Conservation (phyloP, 371 early-diverging fungal species). For the Actinomortierella ambigua region DNA sequence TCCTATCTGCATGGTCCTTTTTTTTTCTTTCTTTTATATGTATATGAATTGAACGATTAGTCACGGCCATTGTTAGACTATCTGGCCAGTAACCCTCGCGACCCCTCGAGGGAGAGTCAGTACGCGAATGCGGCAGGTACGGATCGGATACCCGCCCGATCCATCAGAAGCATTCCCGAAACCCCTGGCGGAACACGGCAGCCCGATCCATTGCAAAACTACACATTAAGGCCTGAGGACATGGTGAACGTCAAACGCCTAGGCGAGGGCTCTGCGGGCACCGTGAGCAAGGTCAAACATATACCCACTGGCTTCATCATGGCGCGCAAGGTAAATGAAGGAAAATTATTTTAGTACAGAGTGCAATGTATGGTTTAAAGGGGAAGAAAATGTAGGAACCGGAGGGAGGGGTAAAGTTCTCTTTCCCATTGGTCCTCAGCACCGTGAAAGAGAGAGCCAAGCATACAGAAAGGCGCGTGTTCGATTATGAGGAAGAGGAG, state of each 20-base stretch:
- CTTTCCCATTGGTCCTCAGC: too few species aligned
- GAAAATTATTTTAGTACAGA: too few species aligned
- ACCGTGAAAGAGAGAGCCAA: too few species aligned
- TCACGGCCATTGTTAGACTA: conserved; percentile 32
- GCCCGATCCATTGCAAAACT: conserved; percentile 43
- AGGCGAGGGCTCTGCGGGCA: conserved; percentile 95
- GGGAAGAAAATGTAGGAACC: too few species aligned
- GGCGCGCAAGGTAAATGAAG: conserved; percentile 87
- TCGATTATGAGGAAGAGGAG: too few species aligned
- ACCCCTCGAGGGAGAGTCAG: conserved; percentile 32
- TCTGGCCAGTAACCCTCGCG: conserved; percentile 34
- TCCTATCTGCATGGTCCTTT: background rate
- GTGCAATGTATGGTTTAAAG: too few species aligned
- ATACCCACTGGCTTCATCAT: conserved; percentile 80
- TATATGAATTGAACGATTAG: background rate
- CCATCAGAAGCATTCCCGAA: conserved; percentile 41
- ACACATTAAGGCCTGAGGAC: conserved; percentile 43
- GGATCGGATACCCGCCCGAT: conserved; percentile 13
- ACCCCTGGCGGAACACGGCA: conserved; percentile 44
- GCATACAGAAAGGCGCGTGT: too few species aligned
- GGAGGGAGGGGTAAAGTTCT: too few species aligned
- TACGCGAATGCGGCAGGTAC: conserved; percentile 22
- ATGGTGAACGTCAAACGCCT: conserved; percentile 51
- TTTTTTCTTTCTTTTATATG: background rate
- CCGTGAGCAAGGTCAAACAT: conserved; percentile 87